Conservation (phyloP, 228 moss, liverwort and hornwort species). For the Sphagnum magellanicum region DNA sequence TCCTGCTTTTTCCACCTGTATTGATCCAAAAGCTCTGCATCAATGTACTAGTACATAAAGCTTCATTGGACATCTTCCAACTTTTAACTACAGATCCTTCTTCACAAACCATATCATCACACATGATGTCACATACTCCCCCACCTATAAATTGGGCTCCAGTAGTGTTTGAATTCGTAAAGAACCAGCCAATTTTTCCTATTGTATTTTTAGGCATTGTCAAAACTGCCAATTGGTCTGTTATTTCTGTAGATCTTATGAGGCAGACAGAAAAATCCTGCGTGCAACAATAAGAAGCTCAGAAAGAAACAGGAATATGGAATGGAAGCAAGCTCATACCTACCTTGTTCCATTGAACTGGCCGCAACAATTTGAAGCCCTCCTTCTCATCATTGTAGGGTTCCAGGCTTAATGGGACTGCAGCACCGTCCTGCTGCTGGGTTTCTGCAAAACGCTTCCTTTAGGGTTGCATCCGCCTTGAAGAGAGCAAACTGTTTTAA, state of each 20-base stretch:
- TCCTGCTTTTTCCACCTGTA: conserved; percentile 92
- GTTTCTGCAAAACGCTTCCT: no score
- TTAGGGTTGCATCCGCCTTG: no score
- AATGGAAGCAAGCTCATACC: no score
- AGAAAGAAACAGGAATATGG: no score
- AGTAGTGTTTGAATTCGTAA: not conserved
- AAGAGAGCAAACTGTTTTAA: no score
- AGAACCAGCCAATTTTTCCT: not conserved
- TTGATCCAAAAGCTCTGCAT: not conserved
- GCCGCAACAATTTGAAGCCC: conserved; percentile 74
- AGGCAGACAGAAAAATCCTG: not conserved
- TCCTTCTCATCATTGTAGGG: conserved; percentile 74
- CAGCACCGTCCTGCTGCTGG: conserved; percentile 7
- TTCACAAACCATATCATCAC: not conserved
- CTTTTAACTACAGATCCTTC: not conserved
- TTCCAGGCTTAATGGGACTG: conserved; percentile 45
- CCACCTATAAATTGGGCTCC: not conserved
- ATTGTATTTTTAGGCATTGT: not conserved
- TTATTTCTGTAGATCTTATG: no score
- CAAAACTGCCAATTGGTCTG: not conserved
- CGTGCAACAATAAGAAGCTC: not conserved
- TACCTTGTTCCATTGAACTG: conserved; percentile 78
- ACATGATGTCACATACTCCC: not conserved
- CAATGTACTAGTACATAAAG: not conserved
- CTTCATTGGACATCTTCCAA: not conserved